Conservation (phyloP, 202 grass and related monocot genomes). For the Digitaria exilis region DNA sequence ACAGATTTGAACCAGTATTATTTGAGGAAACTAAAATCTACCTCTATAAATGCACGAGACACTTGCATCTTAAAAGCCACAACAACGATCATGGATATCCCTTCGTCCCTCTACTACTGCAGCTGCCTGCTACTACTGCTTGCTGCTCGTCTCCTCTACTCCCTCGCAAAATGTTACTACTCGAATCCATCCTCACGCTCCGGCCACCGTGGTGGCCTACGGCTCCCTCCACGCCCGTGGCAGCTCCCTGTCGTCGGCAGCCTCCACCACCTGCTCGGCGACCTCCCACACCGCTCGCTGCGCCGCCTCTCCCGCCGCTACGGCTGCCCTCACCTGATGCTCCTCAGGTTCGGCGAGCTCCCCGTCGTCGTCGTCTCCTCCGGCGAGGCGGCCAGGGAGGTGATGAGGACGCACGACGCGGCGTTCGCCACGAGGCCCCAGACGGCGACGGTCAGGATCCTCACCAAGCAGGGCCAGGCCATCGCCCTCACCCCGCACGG, state of each 20-base stretch:
- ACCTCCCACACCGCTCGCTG: background rate
- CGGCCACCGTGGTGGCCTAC: background rate
- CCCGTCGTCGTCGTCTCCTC: background rate
- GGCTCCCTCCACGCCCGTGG: background rate
- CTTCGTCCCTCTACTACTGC: background rate
- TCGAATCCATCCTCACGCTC: background rate
- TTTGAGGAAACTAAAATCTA: background rate
- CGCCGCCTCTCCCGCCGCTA: background rate
- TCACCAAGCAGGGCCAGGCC: background rate
- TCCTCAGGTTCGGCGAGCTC: background rate
- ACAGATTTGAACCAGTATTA: no score
- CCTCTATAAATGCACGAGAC: background rate
- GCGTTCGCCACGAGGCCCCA: background rate
- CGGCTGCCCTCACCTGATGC: background rate
- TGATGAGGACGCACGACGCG: background rate
- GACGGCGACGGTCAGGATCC: background rate
- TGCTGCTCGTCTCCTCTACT: background rate
- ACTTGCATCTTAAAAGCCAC: background rate
- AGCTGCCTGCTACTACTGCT: background rate
- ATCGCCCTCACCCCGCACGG: background rate
- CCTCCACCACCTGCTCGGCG: background rate
- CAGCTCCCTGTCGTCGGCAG: background rate
- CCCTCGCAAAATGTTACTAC: background rate
- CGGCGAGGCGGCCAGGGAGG: background rate
- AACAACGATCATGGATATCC: background rate